Evolutionary conservation across 2,329 filamentous ascomycete genomes (phyloP).

Genomic region (Penicillium sp.): DNA sequence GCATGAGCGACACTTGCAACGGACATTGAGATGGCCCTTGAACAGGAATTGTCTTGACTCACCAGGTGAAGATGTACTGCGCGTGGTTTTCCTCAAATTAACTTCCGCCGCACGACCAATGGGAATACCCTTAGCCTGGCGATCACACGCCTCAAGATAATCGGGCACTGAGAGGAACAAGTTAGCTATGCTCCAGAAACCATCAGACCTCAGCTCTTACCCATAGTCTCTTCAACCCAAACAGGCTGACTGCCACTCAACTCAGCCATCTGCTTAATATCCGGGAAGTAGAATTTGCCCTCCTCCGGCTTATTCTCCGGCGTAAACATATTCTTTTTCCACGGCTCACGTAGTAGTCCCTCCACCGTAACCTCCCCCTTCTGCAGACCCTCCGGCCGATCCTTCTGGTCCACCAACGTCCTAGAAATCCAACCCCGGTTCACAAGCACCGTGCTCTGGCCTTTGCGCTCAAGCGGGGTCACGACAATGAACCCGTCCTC

Average conservation of each 20-base stretch:
- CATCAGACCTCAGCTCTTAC: conserved; percentile 45
- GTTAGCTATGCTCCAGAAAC: conserved; percentile 9
- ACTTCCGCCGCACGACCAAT: conserved; percentile 85
- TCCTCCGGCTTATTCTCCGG: conserved; percentile 79
- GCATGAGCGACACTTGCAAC: conserved; percentile 20
- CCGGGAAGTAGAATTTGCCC: conserved; percentile 89
- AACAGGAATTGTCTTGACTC: conserved; percentile 35
- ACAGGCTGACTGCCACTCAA: conserved; percentile 78
- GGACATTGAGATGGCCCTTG: neutral
- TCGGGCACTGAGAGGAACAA: conserved; percentile 60
- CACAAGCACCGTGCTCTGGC: conserved; percentile 68
- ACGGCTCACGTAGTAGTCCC: conserved; percentile 79
- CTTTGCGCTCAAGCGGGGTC: conserved; percentile 73
- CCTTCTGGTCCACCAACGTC: conserved; percentile 60
- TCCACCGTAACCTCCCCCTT: conserved; percentile 69
- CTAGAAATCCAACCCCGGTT: conserved; percentile 90
- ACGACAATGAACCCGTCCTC: conserved; percentile 87
- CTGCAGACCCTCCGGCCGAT: conserved; percentile 61
- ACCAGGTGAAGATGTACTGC: conserved; percentile 99
- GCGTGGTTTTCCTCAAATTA: conserved; percentile 93
- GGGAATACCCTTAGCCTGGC: conserved; percentile 75
- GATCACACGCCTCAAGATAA: conserved; percentile 67
- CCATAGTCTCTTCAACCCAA: conserved; percentile 94
- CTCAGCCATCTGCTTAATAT: conserved; percentile 84
- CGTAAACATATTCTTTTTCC: conserved; percentile 98